Conservation (phyloP, 139 green algal species). For the Trebouxia sp. region DNA sequence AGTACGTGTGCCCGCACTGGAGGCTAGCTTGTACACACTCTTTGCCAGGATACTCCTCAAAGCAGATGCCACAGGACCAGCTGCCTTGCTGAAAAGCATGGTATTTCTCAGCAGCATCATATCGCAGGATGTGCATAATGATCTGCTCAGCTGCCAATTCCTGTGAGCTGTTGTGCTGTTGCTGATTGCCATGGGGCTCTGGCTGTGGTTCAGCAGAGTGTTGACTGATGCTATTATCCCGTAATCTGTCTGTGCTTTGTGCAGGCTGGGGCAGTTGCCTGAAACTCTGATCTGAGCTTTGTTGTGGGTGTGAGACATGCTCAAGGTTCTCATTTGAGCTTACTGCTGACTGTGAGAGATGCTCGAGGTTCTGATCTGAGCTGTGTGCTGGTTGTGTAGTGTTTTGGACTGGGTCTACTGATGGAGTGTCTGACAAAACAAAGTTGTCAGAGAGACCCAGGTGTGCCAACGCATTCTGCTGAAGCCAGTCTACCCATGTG, state of each 20-base stretch:
- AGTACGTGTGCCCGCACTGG: conserved; percentile 77
- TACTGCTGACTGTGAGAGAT: not conserved
- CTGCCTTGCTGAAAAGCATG: not conserved
- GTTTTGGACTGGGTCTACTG: not conserved
- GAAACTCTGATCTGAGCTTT: not conserved
- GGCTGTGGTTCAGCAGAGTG: too few species aligned
- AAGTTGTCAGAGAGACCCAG: conserved; percentile 38
- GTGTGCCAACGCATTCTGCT: conserved; percentile 37
- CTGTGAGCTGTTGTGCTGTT: not conserved
- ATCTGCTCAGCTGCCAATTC: conserved; percentile 29
- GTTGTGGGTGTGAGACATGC: not conserved
- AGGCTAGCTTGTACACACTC: conserved; percentile 56
- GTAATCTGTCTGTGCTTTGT: too few species aligned
- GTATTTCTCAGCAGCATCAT: conserved; percentile 32
- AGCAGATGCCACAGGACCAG: conserved; percentile 65
- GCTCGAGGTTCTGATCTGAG: not conserved
- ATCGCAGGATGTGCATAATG: conserved; percentile 46
- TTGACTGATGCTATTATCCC: too few species aligned
- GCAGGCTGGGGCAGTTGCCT: too few species aligned
- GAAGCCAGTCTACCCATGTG: conserved; percentile 63
- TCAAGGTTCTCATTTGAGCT: not conserved
- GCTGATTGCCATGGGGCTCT: too few species aligned
- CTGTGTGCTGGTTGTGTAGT: not conserved
- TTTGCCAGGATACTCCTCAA: conserved; percentile 63
- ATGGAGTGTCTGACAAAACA: not conserved